phyloP scores from a whole-genome alignment of 305 asterid genomes.

The Rubia tinctorum region DNA sequence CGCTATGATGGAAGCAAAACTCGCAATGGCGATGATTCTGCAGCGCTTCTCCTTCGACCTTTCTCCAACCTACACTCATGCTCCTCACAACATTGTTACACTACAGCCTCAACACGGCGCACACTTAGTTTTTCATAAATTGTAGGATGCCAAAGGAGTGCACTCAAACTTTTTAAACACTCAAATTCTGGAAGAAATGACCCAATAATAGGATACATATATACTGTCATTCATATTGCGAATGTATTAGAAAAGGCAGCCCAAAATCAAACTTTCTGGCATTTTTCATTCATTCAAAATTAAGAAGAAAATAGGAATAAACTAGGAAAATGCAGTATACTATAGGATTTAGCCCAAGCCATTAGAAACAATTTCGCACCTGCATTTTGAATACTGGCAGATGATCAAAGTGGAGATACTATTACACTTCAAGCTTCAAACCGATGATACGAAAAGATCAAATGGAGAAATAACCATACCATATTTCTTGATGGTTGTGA shows the following conservation, averaged over 20 bases:
- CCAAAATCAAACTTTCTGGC: too few species aligned
- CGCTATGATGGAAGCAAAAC: slow-evolving; percentile 24
- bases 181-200: background rate
- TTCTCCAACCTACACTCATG: slow-evolving; percentile 15
- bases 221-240: too few species aligned
- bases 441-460: background rate
- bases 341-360: slow-evolving; percentile 24
- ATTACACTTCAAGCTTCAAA: background rate
- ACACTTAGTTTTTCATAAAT: slow-evolving; percentile 5
- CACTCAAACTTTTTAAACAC: background rate
- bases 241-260: too few species aligned
- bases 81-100: slow-evolving; percentile 3
- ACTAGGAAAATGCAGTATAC: background rate
- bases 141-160: background rate
- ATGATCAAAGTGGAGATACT: background rate
- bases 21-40: slow-evolving; percentile 15
- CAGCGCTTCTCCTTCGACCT: slow-evolving; percentile 8
- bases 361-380: slow-evolving; percentile 6
- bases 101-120: slow-evolving; percentile 14
- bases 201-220: background rate
- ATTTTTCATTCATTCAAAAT: background rate
- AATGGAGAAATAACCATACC: slow-evolving; percentile 27
- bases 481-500: slow-evolving; percentile 24
- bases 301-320: background rate
- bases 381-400: background rate